phyloP scores from a whole-genome alignment of 768 basidiomycete genomes.

The Leccinellum rugosiceps region DNA sequence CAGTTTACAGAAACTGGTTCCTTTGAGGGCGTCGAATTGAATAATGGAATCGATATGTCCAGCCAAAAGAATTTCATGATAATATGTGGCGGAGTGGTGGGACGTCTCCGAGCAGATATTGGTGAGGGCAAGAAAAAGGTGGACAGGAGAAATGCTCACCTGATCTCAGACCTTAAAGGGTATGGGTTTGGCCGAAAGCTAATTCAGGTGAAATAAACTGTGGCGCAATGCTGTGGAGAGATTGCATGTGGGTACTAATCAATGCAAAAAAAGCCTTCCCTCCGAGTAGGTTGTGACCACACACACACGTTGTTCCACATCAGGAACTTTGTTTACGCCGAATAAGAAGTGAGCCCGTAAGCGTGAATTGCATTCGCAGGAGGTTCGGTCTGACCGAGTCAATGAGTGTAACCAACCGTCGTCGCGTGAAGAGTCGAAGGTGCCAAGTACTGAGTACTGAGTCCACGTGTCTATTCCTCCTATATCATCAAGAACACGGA shows the following conservation, averaged over 20 bases:
- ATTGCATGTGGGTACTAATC: neutral
- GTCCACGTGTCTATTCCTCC: neutral
- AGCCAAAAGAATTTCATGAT: conserved; percentile 16
- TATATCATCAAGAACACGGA: neutral
- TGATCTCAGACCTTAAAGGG: neutral
- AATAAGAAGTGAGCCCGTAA: neutral
- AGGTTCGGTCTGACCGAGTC: neutral
- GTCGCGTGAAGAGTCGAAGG: neutral
- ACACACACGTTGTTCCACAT: neutral
- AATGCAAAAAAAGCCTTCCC: neutral
- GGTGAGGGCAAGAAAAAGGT: neutral
- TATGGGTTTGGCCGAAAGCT: neutral
- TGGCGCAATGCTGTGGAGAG: neutral
- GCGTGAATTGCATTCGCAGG: neutral
- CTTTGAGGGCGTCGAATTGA: conserved; percentile 4
- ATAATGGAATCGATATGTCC: conserved; percentile 16
- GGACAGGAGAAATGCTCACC: neutral
- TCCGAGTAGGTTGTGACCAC: neutral
- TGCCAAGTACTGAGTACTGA: neutral
- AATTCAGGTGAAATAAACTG: neutral
- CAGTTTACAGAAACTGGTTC: conserved; percentile 27
- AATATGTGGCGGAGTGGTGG: neutral
- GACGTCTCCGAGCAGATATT: too few relatives aligned
- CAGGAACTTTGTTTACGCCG: neutral
- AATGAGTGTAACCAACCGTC: neutral